Evolutionary conservation across 306 rosid genomes (phyloP).

Genomic region (Citrullus amarus): DNA sequence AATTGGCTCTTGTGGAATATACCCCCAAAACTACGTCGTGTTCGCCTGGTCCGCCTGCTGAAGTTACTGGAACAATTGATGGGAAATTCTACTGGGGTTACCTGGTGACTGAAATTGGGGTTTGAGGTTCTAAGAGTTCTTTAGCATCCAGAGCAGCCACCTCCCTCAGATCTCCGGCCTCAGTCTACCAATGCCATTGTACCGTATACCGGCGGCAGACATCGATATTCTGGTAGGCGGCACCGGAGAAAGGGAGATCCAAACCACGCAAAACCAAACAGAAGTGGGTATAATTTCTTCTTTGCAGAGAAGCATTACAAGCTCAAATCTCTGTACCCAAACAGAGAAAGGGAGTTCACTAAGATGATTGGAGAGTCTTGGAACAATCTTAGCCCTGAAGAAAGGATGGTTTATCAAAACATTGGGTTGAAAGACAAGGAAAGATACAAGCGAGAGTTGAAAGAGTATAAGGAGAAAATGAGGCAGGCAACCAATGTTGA

Average conservation of each 20-base stretch:
- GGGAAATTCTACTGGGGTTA: slow-evolving; percentile 89
- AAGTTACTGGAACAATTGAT: slow-evolving; percentile 63
- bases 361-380: slow-evolving; percentile 98
- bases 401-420: slow-evolving; percentile 84
- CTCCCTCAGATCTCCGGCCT: slow-evolving; percentile 13
- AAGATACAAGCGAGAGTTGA: slow-evolving; percentile 77
- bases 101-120: slow-evolving; percentile 62
- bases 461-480: slow-evolving; percentile 71
- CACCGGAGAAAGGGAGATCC: slow-evolving; percentile 74
- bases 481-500: slow-evolving; percentile 23
- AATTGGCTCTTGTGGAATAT: slow-evolving; percentile 60
- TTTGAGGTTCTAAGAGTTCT: slow-evolving; percentile 59
- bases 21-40: slow-evolving; percentile 35
- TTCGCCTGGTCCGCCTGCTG: slow-evolving; percentile 18
- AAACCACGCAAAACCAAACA: slow-evolving; percentile 74
- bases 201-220: slow-evolving; percentile 30
- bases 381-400: slow-evolving; percentile 69
- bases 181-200: slow-evolving; percentile 26
- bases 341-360: slow-evolving; percentile 86
- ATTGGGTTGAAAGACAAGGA: slow-evolving; percentile 90
- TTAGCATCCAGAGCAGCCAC: slow-evolving; percentile 53
- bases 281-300: slow-evolving; percentile 94
- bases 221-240: slow-evolving; percentile 15
- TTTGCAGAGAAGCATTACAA: slow-evolving; percentile 84
- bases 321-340: slow-evolving; percentile 77